Evolutionary conservation across 2,329 filamentous ascomycete genomes (phyloP).

Genomic region (Neospermospora avenae): DNA sequence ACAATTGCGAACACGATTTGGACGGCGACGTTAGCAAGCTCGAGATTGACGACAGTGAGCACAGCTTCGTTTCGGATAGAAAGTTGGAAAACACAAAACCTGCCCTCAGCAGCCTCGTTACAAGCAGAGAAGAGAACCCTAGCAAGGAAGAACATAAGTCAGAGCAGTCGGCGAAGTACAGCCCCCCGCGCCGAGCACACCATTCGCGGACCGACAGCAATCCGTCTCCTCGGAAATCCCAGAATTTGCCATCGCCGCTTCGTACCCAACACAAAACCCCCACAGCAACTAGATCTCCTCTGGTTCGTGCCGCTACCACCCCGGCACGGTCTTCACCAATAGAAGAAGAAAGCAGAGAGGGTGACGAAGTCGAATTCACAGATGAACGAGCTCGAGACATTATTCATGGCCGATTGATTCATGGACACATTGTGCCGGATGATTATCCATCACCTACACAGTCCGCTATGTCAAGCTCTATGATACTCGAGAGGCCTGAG

Average conservation of each 20-base stretch:
- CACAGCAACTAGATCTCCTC: slow-evolving; percentile 23
- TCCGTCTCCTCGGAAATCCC: slow-evolving; percentile 25
- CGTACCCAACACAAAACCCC: slow-evolving; percentile 22
- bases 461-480: slow-evolving; percentile 63
- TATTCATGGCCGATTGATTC: slow-evolving; percentile 83
- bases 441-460: slow-evolving; percentile 77
- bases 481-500: slow-evolving; percentile 50
- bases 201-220: slow-evolving; percentile 29
- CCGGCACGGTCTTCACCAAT: slow-evolving; percentile 26
- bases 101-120: slow-evolving; percentile 18
- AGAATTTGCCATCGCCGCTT: slow-evolving; percentile 22
- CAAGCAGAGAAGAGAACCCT: not conserved
- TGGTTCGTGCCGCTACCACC: slow-evolving; percentile 22
- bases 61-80: not conserved
- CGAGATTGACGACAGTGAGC: slow-evolving; percentile 26
- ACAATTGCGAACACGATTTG: slow-evolving; percentile 51
- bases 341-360: slow-evolving; percentile 27
- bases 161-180: slow-evolving; percentile 14
- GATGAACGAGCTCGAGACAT: slow-evolving; percentile 85
- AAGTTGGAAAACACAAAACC: slow-evolving; percentile 4
- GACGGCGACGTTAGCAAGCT: slow-evolving; percentile 36
- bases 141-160: slow-evolving; percentile 2
- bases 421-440: slow-evolving; percentile 94
- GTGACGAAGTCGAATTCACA: slow-evolving; percentile 29
- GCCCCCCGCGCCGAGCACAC: slow-evolving; percentile 18